These are phyloP conservation scores for Alectoria sarmentosa DNA, from an alignment of 495 filamentous ascomycete genomes.

Conservation along the genomic window DNA sequence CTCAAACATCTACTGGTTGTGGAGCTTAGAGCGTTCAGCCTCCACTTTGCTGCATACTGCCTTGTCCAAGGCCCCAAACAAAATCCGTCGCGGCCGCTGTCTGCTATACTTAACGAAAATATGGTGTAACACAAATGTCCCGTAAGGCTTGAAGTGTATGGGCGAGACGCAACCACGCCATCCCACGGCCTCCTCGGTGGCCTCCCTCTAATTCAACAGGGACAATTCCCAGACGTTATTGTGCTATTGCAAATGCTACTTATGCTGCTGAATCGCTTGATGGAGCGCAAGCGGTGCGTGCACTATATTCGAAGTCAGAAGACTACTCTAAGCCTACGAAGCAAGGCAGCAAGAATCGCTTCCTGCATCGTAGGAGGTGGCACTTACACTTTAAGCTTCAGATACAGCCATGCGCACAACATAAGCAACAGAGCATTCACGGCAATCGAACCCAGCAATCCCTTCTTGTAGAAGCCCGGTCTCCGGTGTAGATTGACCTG, in stretches of 20 bases:
- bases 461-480: constrained; percentile 20
- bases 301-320: neutral
- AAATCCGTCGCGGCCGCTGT: neutral
- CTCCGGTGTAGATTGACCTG: constrained; percentile 18
- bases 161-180: neutral
- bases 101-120: neutral
- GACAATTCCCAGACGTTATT: neutral
- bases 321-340: neutral
- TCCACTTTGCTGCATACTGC: neutral
- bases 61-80: neutral
- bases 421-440: constrained; percentile 22
- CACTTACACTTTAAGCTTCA: constrained; percentile 19
- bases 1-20: neutral
- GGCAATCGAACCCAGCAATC: constrained; percentile 11
- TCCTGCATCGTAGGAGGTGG: neutral
- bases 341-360: neutral
- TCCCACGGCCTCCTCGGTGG: no score
- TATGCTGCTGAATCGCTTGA: neutral
- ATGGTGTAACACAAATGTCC: neutral
- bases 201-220: neutral
- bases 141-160: neutral
- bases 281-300: neutral
- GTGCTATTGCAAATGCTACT: neutral
- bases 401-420: constrained; percentile 15
- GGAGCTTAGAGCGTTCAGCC: neutral